A percentile compares a stretch with the other conserved stretches of the same genome.
phyloP scores from a whole-genome alignment of 129 eudicot genomes.

The Lactuca sativa region DNA sequence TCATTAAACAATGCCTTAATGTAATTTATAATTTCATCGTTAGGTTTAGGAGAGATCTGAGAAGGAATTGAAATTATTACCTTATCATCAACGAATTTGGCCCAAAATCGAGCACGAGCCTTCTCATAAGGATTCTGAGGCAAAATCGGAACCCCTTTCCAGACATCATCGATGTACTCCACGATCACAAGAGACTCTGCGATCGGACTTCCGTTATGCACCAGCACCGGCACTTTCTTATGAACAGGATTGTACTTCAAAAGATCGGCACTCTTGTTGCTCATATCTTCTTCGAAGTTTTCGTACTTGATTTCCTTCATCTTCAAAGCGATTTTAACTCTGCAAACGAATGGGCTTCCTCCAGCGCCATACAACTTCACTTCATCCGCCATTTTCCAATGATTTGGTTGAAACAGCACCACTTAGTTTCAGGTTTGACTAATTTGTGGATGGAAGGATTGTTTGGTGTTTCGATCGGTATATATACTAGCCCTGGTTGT shows the following conservation, averaged over 20 bases:
- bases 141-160: slow-evolving; percentile 35
- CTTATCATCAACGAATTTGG: slow-evolving; percentile 38
- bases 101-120: slow-evolving; percentile 38
- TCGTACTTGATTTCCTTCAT: slow-evolving; percentile 31
- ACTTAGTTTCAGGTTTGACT: background rate
- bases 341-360: slow-evolving; percentile 28
- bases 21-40: too few species aligned
- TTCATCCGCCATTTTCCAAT: slow-evolving; percentile 24
- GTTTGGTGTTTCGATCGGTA: background rate
- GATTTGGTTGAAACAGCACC: background rate
- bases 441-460: background rate
- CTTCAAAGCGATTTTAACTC: slow-evolving; percentile 38
- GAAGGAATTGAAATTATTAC: slow-evolving; percentile 8
- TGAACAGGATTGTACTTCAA: slow-evolving; percentile 42
- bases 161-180: slow-evolving; percentile 48
- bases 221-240: slow-evolving; percentile 39
- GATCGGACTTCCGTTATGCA: slow-evolving; percentile 32
- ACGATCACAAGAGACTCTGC: slow-evolving; percentile 35
- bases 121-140: slow-evolving; percentile 37
- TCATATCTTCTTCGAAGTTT: slow-evolving; percentile 28
- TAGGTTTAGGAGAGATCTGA: background rate
- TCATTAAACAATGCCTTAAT: too few species aligned
- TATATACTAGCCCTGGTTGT: background rate
- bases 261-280: slow-evolving; percentile 33
- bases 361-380: slow-evolving; percentile 31